Base-by-base conservation (phyloP, 2,329 filamentous ascomycete species). In the Ophiostoma ips region DNA sequence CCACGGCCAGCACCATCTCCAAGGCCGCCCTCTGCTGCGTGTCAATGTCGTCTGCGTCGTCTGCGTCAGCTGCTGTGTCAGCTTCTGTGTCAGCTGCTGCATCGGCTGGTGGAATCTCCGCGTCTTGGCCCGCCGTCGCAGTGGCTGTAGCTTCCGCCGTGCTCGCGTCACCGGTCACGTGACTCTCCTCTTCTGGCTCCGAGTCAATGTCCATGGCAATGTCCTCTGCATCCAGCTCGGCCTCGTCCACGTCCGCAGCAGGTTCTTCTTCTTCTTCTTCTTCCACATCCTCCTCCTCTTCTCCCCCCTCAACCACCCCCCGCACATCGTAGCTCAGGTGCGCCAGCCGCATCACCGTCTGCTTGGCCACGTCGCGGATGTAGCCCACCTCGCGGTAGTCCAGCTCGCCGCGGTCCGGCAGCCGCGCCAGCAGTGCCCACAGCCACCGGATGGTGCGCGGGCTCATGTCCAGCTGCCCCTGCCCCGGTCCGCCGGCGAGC, bases 1-100 rank as follows among this genome's bases (percentile, higher is more conserved):
- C 82, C 34, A 95, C 75, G 0, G 86, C 92, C 57, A 95, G 70
- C 49, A 95, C 86, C 87, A 94, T 94, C 66, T 94, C 89, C 33
- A 95, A 71, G 37, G 87, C 88, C n/a, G 80, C 83, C 28, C 76
- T 71, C 68, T 71, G 72, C 61, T 74, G 77, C 58, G 69, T 64
- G 36, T 66, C 67, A 36, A 62, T 62, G n/a, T 69, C 55, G 24
- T 62, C 50, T 16, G 5, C 16, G 9, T 18, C 56, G 19, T 61
- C 61, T 6, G 59, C 56, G 24, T 65, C 62, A 12, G 60, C 62
- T 7, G 19, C 19, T 8, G 56, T 51, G 37, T 8, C 36, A 12
- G 43, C 44, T 55, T 51, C n/a, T n/a, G n/a, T n/a, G 38, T 10
- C 34, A 10, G 41, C 41, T 33, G 21, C 16, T 5, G 45, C 30